Evolutionary conservation across 495 filamentous ascomycete genomes (phyloP).

Genomic region (Peziza echinospora): DNA sequence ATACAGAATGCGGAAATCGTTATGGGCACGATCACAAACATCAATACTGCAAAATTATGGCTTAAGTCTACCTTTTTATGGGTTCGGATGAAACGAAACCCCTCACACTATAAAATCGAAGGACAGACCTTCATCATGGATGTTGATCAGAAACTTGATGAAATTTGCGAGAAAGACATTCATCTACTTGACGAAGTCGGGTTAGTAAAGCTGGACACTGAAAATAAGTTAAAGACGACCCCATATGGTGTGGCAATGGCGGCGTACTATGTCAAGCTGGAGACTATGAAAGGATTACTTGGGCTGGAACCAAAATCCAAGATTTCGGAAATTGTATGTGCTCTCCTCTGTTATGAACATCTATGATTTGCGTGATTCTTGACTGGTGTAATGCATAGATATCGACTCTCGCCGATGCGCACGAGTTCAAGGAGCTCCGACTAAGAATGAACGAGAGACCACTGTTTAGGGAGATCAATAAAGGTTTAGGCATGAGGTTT

Average conservation of each 20-base stretch:
- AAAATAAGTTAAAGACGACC: slow-evolving; percentile 37
- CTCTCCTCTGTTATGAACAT: slow-evolving; percentile 17
- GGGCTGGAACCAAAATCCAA: slow-evolving; percentile 36
- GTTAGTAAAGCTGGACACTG: slow-evolving; percentile 29
- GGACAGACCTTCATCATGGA: slow-evolving; percentile 22
- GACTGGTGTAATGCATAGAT: no score
- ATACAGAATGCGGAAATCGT: slow-evolving; percentile 66
- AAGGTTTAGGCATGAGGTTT: slow-evolving; percentile 45
- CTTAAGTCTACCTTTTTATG: slow-evolving; percentile 71
- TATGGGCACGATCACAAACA: slow-evolving; percentile 51
- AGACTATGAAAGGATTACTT: slow-evolving; percentile 65
- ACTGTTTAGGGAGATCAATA: slow-evolving; percentile 66
- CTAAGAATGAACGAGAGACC: slow-evolving; percentile 54
- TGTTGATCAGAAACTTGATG: slow-evolving; percentile 48
- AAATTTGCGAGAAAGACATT: slow-evolving; percentile 65
- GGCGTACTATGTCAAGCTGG: slow-evolving; percentile 73
- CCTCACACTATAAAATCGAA: slow-evolving; percentile 53
- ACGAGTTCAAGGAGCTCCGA: slow-evolving; percentile 57
- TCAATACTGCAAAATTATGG: slow-evolving; percentile 59
- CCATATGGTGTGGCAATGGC: slow-evolving; percentile 81
- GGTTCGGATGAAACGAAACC: slow-evolving; percentile 61
- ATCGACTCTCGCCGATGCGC: slow-evolving; percentile 41
- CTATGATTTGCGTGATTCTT: no score
- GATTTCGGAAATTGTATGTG: slow-evolving; percentile 52
- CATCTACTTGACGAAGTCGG: slow-evolving; percentile 38